phyloP scores from a whole-genome alignment of 1,284 basidiomycete genomes.

The Puccinia coronata region DNA sequence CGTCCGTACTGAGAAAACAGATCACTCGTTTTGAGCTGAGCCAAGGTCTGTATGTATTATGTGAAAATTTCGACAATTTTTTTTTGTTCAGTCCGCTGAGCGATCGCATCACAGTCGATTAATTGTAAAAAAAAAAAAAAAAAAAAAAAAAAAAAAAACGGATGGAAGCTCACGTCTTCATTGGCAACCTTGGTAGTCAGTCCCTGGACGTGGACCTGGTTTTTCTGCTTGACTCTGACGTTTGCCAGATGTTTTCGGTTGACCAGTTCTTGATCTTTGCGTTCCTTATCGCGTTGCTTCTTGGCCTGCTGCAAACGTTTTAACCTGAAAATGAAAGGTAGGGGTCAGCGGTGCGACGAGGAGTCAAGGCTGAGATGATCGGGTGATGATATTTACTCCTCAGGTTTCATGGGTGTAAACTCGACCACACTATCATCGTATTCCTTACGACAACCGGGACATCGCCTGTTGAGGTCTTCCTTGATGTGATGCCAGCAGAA shows the following conservation, averaged over 20 bases:
- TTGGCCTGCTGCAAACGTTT: constrained; percentile 94
- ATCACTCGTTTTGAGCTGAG: constrained; percentile 88
- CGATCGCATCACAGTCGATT: background rate
- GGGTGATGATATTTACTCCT: constrained; percentile 72
- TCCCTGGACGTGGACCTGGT: constrained; percentile 93
- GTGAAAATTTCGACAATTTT: background rate
- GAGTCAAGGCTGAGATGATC: constrained; percentile 10
- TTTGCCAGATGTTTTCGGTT: constrained; percentile 87
- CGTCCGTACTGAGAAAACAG: constrained; percentile 99
- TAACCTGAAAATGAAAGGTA: constrained; percentile 66
- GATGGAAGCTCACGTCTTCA: constrained; percentile 92
- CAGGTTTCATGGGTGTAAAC: constrained; percentile 90
- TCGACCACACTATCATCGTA: constrained; percentile 92
- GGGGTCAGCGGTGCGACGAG: constrained; percentile 41
- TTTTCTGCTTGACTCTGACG: constrained; percentile 93
- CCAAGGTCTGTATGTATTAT: constrained; percentile 87
- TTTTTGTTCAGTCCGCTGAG: background rate
- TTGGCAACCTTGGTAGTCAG: constrained; percentile 87
- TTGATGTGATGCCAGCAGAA: constrained; percentile 99
- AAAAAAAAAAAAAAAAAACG: too few relatives aligned
- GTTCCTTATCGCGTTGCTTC: constrained; percentile 89
- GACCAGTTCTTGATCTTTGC: constrained; percentile 87
- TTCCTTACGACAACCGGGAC: constrained; percentile 91
- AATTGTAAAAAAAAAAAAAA: constrained; percentile 30
- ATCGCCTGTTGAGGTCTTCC: constrained; percentile 91